Base-by-base conservation (phyloP, 331 rosid species). In the Saraca asoca region DNA sequence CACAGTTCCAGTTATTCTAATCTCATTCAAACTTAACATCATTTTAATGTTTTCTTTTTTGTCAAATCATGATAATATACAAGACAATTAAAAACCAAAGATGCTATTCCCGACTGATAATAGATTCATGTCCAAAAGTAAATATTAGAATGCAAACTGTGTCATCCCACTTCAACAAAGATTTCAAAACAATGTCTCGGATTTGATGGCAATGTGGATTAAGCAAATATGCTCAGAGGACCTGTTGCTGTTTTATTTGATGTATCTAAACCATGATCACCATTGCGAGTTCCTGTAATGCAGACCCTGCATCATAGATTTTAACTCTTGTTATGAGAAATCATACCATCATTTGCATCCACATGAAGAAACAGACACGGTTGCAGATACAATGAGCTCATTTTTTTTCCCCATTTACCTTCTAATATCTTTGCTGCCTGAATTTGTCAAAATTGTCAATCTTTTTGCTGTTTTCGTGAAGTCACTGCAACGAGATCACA, bases 381-480 rank as follows among this genome's bases (percentile, higher is more conserved):
- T n/a, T n/a, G n/a, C n/a, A n/a, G n/a, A n/a, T n/a, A n/a, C n/a
- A n/a, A n/a, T n/a, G n/a, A 11, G 51, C 9, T 45, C 51, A 54
- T 24, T 62, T n/a, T n/a, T n/a, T n/a, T n/a, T 68, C 62, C 37
- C 51, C 13, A 33, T 59, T 69, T 73, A 88, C 95, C 92, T 85
- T 73, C 77, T 80, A 9, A 78, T 73, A 68, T 70, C 87, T 73
- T 84, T 73, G 66, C 70, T 62, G 59, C 82, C 77, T 5, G 92
- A 78, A 78, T 72, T 81, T 4, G 80, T 71, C 67, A 90, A 64
- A 73, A 94, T 83, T 11, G 95, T 85, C 70, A 94, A 83, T 75
- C 92, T 83, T 74, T 85, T 88, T 35, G 97, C 95, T 9, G 87
- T 83, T 79, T 73, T 90, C 82, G 69, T 81, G 72, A 94, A 94